phyloP scores from a whole-genome alignment of 2,329 filamentous ascomycete genomes.

The Venturia asperata region DNA sequence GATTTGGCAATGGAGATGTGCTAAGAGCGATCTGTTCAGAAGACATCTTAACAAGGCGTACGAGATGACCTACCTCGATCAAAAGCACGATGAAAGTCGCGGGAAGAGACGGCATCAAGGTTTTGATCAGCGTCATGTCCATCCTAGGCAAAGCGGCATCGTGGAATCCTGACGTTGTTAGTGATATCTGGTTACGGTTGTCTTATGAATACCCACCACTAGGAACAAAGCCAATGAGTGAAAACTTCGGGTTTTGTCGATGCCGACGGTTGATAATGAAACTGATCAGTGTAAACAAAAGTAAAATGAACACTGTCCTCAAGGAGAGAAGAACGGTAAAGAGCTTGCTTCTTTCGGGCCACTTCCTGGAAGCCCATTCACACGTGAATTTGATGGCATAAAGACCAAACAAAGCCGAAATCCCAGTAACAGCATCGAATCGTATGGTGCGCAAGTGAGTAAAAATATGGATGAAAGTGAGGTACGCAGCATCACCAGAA shows the following conservation, averaged over 20 bases:
- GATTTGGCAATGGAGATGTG: conserved; percentile 98
- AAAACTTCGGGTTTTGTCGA: conserved; percentile 52
- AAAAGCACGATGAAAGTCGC: conserved; percentile 76
- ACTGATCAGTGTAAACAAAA: conserved; percentile 79
- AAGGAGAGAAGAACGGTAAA: conserved; percentile 79
- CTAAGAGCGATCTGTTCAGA: background rate
- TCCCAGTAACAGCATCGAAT: conserved; percentile 77
- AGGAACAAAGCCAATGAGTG: conserved; percentile 57
- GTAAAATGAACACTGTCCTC: conserved; percentile 74
- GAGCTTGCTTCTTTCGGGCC: conserved; percentile 57
- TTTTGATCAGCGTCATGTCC: conserved; percentile 53
- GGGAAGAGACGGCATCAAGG: conserved; percentile 63
- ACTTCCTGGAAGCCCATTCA: conserved; percentile 55
- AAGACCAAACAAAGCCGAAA: conserved; percentile 70
- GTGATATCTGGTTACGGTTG: background rate
- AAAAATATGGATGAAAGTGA: conserved; percentile 77
- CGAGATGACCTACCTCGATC: conserved; percentile 45
- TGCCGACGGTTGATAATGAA: conserved; percentile 54
- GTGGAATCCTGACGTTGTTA: conserved; percentile 54
- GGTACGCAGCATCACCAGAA: conserved; percentile 71
- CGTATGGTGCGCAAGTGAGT: conserved; percentile 61
- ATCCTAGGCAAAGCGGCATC: conserved; percentile 63
- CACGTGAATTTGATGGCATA: conserved; percentile 49
- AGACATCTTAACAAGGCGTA: background rate
- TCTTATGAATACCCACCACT: conserved; percentile 46